Percentiles rank a stretch among this genome's conserved stretches.
Conservation (phyloP, 805 yeast genomes). For the Saccharomycopsis oosterbeekiorum region DNA sequence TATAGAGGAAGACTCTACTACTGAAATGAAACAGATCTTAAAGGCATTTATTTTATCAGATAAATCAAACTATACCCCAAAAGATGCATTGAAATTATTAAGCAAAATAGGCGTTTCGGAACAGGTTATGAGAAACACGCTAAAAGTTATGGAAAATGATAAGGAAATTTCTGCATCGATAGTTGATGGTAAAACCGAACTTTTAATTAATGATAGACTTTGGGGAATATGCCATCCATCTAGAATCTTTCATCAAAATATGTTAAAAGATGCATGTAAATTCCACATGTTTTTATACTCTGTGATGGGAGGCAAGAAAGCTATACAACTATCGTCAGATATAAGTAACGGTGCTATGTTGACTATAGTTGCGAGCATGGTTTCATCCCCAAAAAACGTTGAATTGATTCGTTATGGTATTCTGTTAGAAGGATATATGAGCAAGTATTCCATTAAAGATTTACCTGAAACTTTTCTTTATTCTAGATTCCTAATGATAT, state of each 20-base stretch:
- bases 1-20: not conserved
- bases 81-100: constrained; percentile 36
- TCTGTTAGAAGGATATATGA: not conserved
- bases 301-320: constrained; percentile 38
- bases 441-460: not conserved
- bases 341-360: constrained; percentile 3
- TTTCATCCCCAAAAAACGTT: not conserved
- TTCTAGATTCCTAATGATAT: constrained; percentile 31
- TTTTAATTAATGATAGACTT: constrained; percentile 46
- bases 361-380: not conserved
- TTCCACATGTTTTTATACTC: constrained; percentile 37
- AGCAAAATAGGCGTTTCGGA: constrained; percentile 38
- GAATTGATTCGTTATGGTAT: not conserved
- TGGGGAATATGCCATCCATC: constrained; percentile 18
- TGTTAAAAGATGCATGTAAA: constrained; percentile 33
- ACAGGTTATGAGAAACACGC: constrained; percentile 39
- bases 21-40: constrained; percentile 20
- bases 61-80: constrained; percentile 36
- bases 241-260: not conserved
- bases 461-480: constrained; percentile 1
- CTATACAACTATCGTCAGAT: constrained; percentile 38
- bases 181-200: constrained; percentile 28
- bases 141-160: constrained; percentile 36
- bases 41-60: constrained; percentile 53
- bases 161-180: constrained; percentile 41